Evolutionary conservation across 2,329 filamentous ascomycete genomes (phyloP), one percentile per base, ranked within the genome.

Genomic region (Diaporthe eres): DNA sequence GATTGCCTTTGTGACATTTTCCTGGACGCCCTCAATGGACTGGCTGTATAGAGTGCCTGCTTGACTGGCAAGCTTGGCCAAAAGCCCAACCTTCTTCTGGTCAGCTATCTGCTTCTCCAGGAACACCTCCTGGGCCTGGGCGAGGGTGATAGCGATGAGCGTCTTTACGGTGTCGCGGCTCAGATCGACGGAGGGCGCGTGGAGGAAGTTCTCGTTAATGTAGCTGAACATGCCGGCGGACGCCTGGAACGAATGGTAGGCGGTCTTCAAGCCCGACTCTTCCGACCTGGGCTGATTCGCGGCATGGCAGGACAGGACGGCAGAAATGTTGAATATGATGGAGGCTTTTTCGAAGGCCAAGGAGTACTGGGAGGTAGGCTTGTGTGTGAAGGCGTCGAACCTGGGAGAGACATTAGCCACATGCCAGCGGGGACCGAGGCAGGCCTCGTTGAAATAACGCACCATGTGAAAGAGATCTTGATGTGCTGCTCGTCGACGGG

Each of bases 201-300:
- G 97, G 49, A 99, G 88, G 83, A 99, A 99, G 86, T 99, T 99
- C 86, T 99, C 97, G 85, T 99, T 99, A 87, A 99, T 99, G 82
- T 99, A 99, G 72, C 96, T 98, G 85, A 98, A 99, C 97, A 99
- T 99, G 86, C 97, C 97, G 13, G 97, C 97, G 10, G 96, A 96
- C 55, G 97, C 97, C 85, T 99, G 97, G 86, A 98, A 98, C 28
- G 96, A 98, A 85, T 99, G 96, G 83, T 98, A 99, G 25, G 97
- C 95, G 19, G 95, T 96, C 87, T 99, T 99, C 83, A 98, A 90
- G 47, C 96, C 96, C 8, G 94, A 90, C 82, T 99, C 97, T 82
- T 98, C 96, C 78, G 94, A 94, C 68, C 97, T 92, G 80, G 97
- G 96, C 85, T 99, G 97, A 82, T 94, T 91, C 58, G 96, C 95